A percentile compares a stretch with the other conserved stretches of the same genome.
Evolutionary conservation across 305 asterid genomes (phyloP).

Genomic region (Vinca major): DNA sequence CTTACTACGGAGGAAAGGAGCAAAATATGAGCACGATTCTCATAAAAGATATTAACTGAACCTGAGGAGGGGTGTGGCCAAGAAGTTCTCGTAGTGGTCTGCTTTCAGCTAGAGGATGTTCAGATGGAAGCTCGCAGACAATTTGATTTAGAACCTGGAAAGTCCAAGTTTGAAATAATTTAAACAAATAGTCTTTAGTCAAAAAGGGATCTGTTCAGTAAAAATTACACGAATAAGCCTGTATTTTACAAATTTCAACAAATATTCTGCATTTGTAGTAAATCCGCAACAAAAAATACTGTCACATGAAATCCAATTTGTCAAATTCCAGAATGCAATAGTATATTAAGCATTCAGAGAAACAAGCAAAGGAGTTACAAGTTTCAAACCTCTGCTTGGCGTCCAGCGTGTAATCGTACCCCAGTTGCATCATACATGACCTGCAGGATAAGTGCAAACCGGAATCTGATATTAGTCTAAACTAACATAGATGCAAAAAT

Average conservation of each 20-base stretch:
- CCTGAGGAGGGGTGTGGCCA: conserved; percentile 97
- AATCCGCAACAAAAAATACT: background rate
- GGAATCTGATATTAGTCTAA: background rate
- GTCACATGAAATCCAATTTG: background rate
- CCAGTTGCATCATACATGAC: conserved; percentile 99
- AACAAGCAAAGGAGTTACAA: conserved; percentile 15
- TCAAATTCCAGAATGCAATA: background rate
- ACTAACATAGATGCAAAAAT: background rate
- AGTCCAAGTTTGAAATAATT: conserved; percentile 1
- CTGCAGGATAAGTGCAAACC: conserved; percentile 29
- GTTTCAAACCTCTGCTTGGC: conserved; percentile 86
- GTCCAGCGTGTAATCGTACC: conserved; percentile 89
- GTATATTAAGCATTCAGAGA: conserved; percentile 3
- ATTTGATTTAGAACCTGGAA: conserved; percentile 80
- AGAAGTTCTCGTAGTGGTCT: conserved; percentile 91
- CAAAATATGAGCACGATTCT: background rate
- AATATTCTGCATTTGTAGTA: background rate
- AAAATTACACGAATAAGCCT: no score
- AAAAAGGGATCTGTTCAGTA: no score
- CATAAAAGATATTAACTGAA: conserved; percentile 20
- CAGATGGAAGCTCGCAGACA: conserved; percentile 85
- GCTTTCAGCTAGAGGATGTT: conserved; percentile 94
- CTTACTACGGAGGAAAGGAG: background rate
- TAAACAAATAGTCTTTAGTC: background rate
- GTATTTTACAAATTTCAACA: no score